Base-by-base conservation (phyloP, 352 stramenopile species). In the Globisporangium orthogonon region DNA sequence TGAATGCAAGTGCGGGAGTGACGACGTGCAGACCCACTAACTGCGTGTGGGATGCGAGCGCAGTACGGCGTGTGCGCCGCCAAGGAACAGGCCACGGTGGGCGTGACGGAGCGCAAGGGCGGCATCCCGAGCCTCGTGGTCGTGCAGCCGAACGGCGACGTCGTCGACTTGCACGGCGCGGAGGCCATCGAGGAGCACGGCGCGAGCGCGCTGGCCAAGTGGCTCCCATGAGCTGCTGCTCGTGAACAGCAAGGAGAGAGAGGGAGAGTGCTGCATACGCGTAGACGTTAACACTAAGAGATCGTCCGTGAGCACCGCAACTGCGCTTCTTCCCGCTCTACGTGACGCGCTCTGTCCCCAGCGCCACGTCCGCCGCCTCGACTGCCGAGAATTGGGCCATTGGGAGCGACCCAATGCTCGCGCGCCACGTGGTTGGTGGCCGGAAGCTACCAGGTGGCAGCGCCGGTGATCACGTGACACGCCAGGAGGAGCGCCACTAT, bases 51-150 rank as follows among this genome's bases (percentile, higher is more conserved):
- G 1, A 10, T 33, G 14, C 2, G 30, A 5, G 11, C 4, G 14
- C 30, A 81, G 74, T 94, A 89, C 61, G 69, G 74, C 10, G 73
- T 92, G 35, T 91, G 83, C 54, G 85, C 85, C 14, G 64, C 61
- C 28, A 87, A 83, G 33, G 85, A 94, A 58, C 69, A 79, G 63
- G 49, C 62, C 3, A 65, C 55, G 2, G 67, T 94, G 7, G 75
- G 71, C 29, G 76, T 88, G 17, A 71, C 71, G 43, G 71, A 85
- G 15, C 83, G 83, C 54, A 74, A 86, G 52, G 68, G 70, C 31
- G 85, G 83, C 35, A 86, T 94, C 52, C 85, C 85, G 18, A 91
- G 75, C 54, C 63, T 94, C 31, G 71, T 92, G 44, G 59, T 93
- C n/a, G 76, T 94, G 31, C 58, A 73, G 15, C 46, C 63, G 1